A percentile compares a stretch with the other conserved stretches of the same genome.
phyloP scores from a whole-genome alignment of 805 yeast genomes.

The Teunomyces tritomae region DNA sequence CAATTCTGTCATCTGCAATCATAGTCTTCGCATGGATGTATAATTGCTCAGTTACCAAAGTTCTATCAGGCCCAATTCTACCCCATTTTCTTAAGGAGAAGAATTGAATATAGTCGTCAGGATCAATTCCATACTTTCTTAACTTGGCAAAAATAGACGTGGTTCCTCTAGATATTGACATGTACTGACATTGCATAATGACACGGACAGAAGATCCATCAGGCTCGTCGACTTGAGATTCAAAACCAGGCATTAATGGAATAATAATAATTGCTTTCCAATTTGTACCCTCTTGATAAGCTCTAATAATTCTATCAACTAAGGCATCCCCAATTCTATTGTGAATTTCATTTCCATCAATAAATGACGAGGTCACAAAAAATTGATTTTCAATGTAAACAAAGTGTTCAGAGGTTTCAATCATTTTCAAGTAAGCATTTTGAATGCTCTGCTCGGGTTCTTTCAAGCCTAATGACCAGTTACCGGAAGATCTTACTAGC shows the following conservation, averaged over 20 bases:
- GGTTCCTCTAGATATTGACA: constrained; percentile 88
- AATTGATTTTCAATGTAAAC: constrained; percentile 95
- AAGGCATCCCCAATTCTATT: constrained; percentile 94
- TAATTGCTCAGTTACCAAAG: constrained; percentile 82
- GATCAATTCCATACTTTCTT: constrained; percentile 75
- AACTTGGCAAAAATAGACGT: constrained; percentile 84
- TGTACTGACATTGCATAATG: constrained; percentile 93
- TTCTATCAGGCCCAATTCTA: constrained; percentile 70
- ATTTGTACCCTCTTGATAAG: constrained; percentile 66
- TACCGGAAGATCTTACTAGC: constrained; percentile 80
- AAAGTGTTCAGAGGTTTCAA: constrained; percentile 89
- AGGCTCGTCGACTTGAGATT: constrained; percentile 85
- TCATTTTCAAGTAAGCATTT: constrained; percentile 84
- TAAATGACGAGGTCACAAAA: constrained; percentile 83
- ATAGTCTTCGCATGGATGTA: constrained; percentile 91
- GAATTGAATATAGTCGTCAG: constrained; percentile 88
- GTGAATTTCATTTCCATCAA: constrained; percentile 79
- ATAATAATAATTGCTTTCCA: constrained; percentile 93
- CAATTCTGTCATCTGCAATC: constrained; percentile 90
- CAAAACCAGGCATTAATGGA: constrained; percentile 98
- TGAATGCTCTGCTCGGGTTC: constrained; percentile 88
- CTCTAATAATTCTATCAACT: constrained; percentile 92
- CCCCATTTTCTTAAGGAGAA: constrained; percentile 96
- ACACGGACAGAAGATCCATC: constrained; percentile 95
- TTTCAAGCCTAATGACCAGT: constrained; percentile 89